Evolutionary conservation across 176 grass and related monocot species (phyloP), one percentile per base, ranked within the genome.

Genomic region (Metroxylon sagu): DNA sequence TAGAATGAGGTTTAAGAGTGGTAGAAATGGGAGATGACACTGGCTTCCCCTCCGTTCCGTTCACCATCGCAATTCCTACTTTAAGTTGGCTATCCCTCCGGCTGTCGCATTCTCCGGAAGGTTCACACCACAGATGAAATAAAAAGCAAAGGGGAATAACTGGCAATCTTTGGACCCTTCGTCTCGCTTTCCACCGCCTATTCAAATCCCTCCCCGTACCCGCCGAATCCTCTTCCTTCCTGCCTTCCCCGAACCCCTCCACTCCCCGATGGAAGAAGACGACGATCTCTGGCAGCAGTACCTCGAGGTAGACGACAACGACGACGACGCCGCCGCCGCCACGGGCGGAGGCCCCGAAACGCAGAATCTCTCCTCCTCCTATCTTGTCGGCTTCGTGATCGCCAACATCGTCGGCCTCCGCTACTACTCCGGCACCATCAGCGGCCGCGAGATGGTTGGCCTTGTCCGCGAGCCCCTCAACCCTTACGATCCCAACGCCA

Each of bases 381-480:
- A 49, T 43, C 81, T 90, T 43, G 76, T 85, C 14, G 92, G 92
- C 23, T 96, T 90, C 80, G 4, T 90, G 50, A 5, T 96, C 26
- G 67, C 87, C 71, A 82, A 70, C 21, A 85, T 85, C 49, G 66
- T 72, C 15, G 92, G 92, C 29, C 79, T 88, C 12, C 64, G 56
- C 15, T 3, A 88, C 75, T 82, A 96, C 77, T 0, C 4, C 0
- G 92, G 80, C 54, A 50, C 19, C 16, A 31, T 96, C 68, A 53
- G 25, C 74, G 72, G 81, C 71, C 83, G 78, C 57, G 87, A 85
- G 60, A 14, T 43, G 67, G 83, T 89, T 52, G 70, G 63, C 57
- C 80, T 97, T 28, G 59, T 74, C 59, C 92, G 87, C 16, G 62
- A 97, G 54, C 92, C 92, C 26, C 83, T 80, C 62, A 91, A 90